Conservation (phyloP, 2,329 filamentous ascomycete genomes). For the Ophiostoma tasmaniense region DNA sequence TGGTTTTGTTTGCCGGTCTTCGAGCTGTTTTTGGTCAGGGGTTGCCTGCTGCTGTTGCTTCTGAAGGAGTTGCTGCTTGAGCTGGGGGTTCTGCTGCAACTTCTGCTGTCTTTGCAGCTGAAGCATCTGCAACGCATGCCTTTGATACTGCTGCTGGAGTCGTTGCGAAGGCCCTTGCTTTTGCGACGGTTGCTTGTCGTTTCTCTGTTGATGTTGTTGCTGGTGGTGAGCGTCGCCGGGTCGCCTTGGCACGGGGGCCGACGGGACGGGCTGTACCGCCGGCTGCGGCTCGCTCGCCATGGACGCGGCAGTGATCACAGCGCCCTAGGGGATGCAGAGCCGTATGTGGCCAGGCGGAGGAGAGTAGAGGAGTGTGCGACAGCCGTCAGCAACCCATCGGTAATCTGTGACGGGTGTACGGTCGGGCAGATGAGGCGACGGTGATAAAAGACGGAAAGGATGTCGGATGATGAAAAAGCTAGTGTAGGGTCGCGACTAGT, state of each 20-base stretch:
- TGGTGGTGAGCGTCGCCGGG: slow-evolving; percentile 6
- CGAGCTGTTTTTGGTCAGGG: not conserved
- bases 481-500: not conserved
- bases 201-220: slow-evolving; percentile 4
- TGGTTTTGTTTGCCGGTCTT: not conserved
- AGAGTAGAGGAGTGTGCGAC: not conserved
- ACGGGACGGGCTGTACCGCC: slow-evolving; percentile 10
- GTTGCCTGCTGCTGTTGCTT: slow-evolving; percentile 8
- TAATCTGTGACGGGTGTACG: not conserved
- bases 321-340: not conserved
- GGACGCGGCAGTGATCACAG: not conserved
- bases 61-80: slow-evolving; percentile 8
- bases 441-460: not conserved
- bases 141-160: slow-evolving; percentile 13
- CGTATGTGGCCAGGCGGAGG: not conserved
- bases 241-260: slow-evolving; percentile 11
- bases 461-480: not conserved
- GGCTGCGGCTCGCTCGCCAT: slow-evolving; percentile 18
- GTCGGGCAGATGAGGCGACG: not conserved
- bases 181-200: slow-evolving; percentile 14
- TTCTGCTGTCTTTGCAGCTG: slow-evolving; percentile 10
- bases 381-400: slow-evolving; percentile 6
- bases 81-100: slow-evolving; percentile 9
- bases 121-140: slow-evolving; percentile 6
- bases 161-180: slow-evolving; percentile 17